Evolutionary conservation across 257 asterid genomes (phyloP).

Genomic region (Rehmannia glutinosa): DNA sequence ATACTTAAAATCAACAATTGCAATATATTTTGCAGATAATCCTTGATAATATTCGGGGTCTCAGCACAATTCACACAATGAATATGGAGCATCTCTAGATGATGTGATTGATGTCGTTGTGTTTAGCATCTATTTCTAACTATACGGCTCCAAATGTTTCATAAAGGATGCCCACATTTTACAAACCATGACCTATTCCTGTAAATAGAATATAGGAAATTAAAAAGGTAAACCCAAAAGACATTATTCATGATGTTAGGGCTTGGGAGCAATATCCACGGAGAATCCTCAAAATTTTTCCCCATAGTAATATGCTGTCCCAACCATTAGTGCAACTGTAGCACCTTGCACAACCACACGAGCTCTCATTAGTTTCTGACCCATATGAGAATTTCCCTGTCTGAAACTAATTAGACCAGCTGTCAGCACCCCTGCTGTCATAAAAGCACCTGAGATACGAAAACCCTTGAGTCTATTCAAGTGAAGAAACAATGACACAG

Average conservation of each 20-base stretch:
- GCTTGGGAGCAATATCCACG: neutral
- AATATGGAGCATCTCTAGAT: neutral
- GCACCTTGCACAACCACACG: slow-evolving; percentile 99
- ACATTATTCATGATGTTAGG: neutral
- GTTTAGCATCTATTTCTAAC: neutral
- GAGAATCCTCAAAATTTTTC: slow-evolving; percentile 37
- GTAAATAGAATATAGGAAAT: neutral
- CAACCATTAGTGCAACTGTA: slow-evolving; percentile 93
- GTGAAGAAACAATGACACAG: too few relatives aligned
- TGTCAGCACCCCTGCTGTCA: slow-evolving; percentile 91
- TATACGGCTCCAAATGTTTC: slow-evolving; percentile 2
- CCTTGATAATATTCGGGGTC: neutral
- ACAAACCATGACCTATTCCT: neutral
- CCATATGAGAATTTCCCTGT: slow-evolving; percentile 75
- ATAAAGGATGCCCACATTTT: neutral
- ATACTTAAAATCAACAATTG: neutral
- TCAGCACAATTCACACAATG: neutral
- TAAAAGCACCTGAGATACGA: slow-evolving; percentile 67
- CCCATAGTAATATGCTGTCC: slow-evolving; percentile 88
- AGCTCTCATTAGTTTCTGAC: slow-evolving; percentile 96
- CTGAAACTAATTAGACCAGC: slow-evolving; percentile 89
- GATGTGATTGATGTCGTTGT: neutral
- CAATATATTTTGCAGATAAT: neutral
- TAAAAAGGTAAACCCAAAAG: neutral
- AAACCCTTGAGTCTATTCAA: too few relatives aligned